A percentile compares a stretch with the other conserved stretches of the same genome.
These are phyloP conservation scores for Lachancea quebecensis DNA, from an alignment of 805 yeast species.

Conservation along the genomic window DNA sequence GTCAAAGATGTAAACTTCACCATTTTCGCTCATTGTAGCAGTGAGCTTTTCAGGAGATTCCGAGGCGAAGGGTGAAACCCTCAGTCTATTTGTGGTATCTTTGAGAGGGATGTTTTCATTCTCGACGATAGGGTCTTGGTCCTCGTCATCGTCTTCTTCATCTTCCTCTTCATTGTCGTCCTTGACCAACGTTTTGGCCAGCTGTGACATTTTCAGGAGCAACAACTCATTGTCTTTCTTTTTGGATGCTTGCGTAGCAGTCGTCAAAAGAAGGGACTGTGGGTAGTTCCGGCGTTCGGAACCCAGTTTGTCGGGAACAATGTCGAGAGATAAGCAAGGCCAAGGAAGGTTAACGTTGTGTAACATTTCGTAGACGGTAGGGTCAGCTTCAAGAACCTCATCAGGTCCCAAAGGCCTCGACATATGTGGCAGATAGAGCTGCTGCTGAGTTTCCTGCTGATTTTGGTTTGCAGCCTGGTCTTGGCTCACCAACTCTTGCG, in stretches of 20 bases:
- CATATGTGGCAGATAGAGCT: slow-evolving; percentile 77
- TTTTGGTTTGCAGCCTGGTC: slow-evolving; percentile 33
- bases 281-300: slow-evolving; percentile 86
- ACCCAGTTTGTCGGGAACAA: slow-evolving; percentile 82
- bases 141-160: slow-evolving; percentile 66
- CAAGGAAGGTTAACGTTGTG: slow-evolving; percentile 91
- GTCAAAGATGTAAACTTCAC: slow-evolving; percentile 84
- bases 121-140: slow-evolving; percentile 80
- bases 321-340: slow-evolving; percentile 92
- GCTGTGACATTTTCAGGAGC: slow-evolving; percentile 72
- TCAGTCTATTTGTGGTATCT: slow-evolving; percentile 81
- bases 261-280: slow-evolving; percentile 73
- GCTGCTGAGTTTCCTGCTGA: slow-evolving; percentile 26
- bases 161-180: slow-evolving; percentile 75
- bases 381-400: slow-evolving; percentile 95
- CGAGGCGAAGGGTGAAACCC: slow-evolving; percentile 72
- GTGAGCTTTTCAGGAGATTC: slow-evolving; percentile 64
- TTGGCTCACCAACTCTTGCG: slow-evolving; percentile 33
- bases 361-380: slow-evolving; percentile 91
- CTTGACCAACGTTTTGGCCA: slow-evolving; percentile 79
- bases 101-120: slow-evolving; percentile 70
- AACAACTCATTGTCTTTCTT: slow-evolving; percentile 84
- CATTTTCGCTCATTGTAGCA: slow-evolving; percentile 84
- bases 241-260: slow-evolving; percentile 89
- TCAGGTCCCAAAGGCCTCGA: slow-evolving; percentile 90